These are phyloP conservation scores for Suaeda aralocaspica DNA, from an alignment of 148 eudicot genomes.

Conservation along the genomic window DNA sequence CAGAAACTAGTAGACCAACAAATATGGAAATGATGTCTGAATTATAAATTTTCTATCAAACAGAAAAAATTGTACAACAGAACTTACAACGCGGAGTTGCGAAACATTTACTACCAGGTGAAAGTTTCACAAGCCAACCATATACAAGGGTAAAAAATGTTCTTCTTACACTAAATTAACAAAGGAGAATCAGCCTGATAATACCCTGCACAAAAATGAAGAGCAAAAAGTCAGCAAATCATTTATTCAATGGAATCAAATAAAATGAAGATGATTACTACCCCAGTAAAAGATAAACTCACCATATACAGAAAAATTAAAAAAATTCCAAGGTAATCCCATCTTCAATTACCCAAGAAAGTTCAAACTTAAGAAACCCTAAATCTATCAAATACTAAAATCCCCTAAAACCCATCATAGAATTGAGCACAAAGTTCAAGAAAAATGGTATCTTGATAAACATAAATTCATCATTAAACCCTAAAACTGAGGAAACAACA, in stretches of 20 bases:
- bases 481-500: constrained; percentile 42
- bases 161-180: constrained; percentile 18
- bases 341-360: constrained; percentile 3
- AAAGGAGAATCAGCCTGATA: constrained; percentile 18
- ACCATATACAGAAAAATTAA: constrained; percentile 4
- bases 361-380: not conserved
- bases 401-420: no score
- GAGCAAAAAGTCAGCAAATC: not conserved
- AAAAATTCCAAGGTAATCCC: not conserved
- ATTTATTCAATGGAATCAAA: not conserved
- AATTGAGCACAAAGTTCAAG: constrained; percentile 25
- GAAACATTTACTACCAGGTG: not conserved
- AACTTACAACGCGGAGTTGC: constrained; percentile 15
- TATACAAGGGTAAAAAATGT: not conserved
- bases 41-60: not conserved
- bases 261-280: not conserved
- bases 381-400: not conserved
- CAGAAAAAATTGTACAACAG: constrained; percentile 16
- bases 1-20: not conserved
- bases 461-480: no score
- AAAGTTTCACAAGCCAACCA: constrained; percentile 18
- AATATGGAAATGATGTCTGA: not conserved
- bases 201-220: constrained; percentile 13
- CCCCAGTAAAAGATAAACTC: not conserved
- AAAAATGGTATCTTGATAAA: constrained; percentile 25